A percentile compares a stretch with the other conserved stretches of the same genome.
Evolutionary conservation across 352 stramenopile species (phyloP).

Genomic region (Phytopythium helicoides): DNA sequence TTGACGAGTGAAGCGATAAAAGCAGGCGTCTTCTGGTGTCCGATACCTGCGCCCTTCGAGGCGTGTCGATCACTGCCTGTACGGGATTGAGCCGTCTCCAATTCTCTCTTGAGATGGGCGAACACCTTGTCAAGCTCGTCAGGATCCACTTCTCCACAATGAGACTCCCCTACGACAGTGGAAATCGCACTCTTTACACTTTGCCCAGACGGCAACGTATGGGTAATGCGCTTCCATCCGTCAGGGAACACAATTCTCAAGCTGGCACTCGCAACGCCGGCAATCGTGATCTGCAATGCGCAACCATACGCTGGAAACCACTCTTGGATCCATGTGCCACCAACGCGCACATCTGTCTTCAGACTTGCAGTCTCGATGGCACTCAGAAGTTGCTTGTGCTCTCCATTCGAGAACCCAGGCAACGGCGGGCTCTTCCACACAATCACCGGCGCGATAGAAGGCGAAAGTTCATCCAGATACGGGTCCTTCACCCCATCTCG

Average conservation of each 20-base stretch:
- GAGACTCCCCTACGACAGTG: slow-evolving; percentile 15
- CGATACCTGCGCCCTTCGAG: slow-evolving; percentile 10
- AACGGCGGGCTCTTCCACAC: slow-evolving; percentile 18
- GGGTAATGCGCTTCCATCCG: slow-evolving; percentile 32
- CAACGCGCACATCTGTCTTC: slow-evolving; percentile 1
- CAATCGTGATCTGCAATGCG: slow-evolving; percentile 28
- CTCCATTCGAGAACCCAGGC: slow-evolving; percentile 21
- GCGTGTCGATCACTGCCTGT: slow-evolving; percentile 32
- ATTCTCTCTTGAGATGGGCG: slow-evolving; percentile 6
- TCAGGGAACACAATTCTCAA: slow-evolving; percentile 41
- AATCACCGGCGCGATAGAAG: not conserved
- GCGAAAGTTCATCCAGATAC: not conserved
- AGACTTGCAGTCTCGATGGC: not conserved
- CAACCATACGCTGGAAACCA: slow-evolving; percentile 57
- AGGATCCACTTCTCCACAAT: slow-evolving; percentile 30
- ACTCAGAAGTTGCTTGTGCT: slow-evolving; percentile 17
- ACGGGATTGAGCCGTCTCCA: slow-evolving; percentile 20
- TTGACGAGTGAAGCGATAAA: slow-evolving; percentile 39
- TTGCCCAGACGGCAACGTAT: slow-evolving; percentile 23
- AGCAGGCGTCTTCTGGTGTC: slow-evolving; percentile 55
- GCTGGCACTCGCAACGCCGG: slow-evolving; percentile 4
- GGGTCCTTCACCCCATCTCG: too few relatives aligned
- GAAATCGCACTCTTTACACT: slow-evolving; percentile 37
- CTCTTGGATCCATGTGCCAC: slow-evolving; percentile 24
- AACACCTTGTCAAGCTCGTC: slow-evolving; percentile 11